Evolutionary conservation across 179 eudicot species (phyloP), one percentile per base, ranked within the genome.

Genomic region (Nepenthes alata): DNA sequence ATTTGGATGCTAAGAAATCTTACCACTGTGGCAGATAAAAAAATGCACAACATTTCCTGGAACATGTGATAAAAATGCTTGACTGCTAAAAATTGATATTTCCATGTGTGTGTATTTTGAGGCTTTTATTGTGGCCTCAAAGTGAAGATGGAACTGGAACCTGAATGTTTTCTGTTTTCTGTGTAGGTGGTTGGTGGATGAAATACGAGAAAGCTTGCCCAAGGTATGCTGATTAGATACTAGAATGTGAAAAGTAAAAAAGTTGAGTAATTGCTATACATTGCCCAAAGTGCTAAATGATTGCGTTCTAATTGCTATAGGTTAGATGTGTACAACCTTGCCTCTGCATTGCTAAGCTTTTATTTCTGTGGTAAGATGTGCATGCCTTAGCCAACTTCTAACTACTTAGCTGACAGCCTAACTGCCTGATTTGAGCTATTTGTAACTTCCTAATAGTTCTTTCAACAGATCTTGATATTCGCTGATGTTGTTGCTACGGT

Each of bases 151-250:
- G 48, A 1, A 16, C 15, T 12, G 47, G 8, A 13, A n/a, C 15
- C 37, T 49, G 34, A 38, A 55, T 62, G 61, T 57, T 47, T 51
- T 60, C 15, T 62, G 5, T 41, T 41, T 41, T 41, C 52, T 48
- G 34, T 65, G 55, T 66, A 93, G 98, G 87, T 93, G 98, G 98
- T 76, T 93, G 96, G 69, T 89, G 37, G 98, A 82, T 41, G 98
- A 93, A 81, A 80, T 89, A 45, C 86, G 67, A 45, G 98, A 93
- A 51, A 87, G 88, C 77, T 76, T 87, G 72, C 97, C 95, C 8
- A 82, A 93, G 98, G 98, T 76, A 63, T 70, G 78, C 65, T 72
- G 37, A 57, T 59, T 51, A 59, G 60, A 13, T 36, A 16, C 2
- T 3, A 5, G 37, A 47, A 55, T 3, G 35, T 1, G 10, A 9